Evolutionary conservation across 2,329 filamentous ascomycete genomes (phyloP), one percentile per base, ranked within the genome.

Genomic region (Tolypocladium paradoxum): DNA sequence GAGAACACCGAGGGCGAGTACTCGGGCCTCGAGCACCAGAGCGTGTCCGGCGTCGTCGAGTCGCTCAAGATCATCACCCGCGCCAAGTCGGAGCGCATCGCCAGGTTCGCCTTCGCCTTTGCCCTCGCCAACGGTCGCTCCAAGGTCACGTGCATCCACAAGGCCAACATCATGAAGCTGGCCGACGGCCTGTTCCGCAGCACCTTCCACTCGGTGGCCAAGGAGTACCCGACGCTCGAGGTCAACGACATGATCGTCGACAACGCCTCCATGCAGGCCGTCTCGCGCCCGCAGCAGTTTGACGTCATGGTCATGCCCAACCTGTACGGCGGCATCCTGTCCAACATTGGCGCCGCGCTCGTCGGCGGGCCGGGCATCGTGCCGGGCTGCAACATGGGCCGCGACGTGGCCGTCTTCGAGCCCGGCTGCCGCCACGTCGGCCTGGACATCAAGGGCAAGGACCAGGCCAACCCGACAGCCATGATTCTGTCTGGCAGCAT

Each of bases 121-220:
- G 93, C 93, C 55, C 86, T 97, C 55, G 93, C 93, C 74, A 99
- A 99, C 82, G 92, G 95, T 83, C 85, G 93, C 71, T 92, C 95
- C 82, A 97, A 97, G 87, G 90, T 99, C 54, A 97, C 93, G 62
- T 96, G 92, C 79, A 97, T 99, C 70, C 93, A 99, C 87, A 99
- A 99, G 83, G 93, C 93, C 76, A 99, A 99, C 82, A 99, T 99
- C 79, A 99, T 99, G 93, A 99, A 99, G 83, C 82, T 99, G 55
- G 92, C 91, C 71, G 93, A 99, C 65, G 93, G 93, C 75, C 88
- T 99, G 54, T 99, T 99, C 89, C 88, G 93, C 72, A 92, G 85
- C 77, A 97, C 93, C 63, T 95, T 97, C 82, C 90, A 95, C 79
- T 81, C 85, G 67, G 85, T 93, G 62, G 88, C 90, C 61, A 88